Conservation (phyloP, 2,329 filamentous ascomycete genomes). For the Arachnomyces sp. region DNA sequence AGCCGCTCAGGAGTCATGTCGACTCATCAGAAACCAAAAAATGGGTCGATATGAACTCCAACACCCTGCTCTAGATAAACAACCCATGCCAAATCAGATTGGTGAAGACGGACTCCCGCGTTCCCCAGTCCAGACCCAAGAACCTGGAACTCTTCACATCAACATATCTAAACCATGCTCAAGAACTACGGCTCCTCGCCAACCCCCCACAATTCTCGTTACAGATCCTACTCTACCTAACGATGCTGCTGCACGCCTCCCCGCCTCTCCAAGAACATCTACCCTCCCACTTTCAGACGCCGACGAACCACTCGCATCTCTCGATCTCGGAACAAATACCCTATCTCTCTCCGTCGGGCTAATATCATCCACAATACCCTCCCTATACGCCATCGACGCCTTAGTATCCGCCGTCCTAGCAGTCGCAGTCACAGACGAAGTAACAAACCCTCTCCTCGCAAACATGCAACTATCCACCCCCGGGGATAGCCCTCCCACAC, state of each 20-base stretch:
- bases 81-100: conserved; percentile 21
- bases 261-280: conserved; percentile 29
- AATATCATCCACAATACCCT: conserved; percentile 35
- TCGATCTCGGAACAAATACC: conserved; percentile 35
- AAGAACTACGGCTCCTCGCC: conserved; percentile 14
- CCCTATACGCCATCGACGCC: conserved; percentile 41
- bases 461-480: conserved; percentile 26
- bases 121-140: conserved; percentile 22
- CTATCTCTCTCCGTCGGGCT: conserved; percentile 33
- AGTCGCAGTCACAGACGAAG: conserved; percentile 36
- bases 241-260: conserved; percentile 24
- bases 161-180: conserved; percentile 31
- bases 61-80: conserved; percentile 34
- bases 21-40: conserved; percentile 35
- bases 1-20: conserved; percentile 39
- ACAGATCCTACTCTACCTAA: conserved; percentile 31
- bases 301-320: conserved; percentile 32
- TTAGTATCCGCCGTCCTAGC: conserved; percentile 38
- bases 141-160: conserved; percentile 33
- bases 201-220: conserved; percentile 29
- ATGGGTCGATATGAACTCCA: conserved; percentile 37
- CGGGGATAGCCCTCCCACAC: conserved; percentile 7
- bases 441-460: conserved; percentile 30
- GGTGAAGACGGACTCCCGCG: conserved; percentile 29
- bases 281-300: conserved; percentile 32